Conservation (phyloP, 1,284 basidiomycete genomes). For the Trametes hirsuta region DNA sequence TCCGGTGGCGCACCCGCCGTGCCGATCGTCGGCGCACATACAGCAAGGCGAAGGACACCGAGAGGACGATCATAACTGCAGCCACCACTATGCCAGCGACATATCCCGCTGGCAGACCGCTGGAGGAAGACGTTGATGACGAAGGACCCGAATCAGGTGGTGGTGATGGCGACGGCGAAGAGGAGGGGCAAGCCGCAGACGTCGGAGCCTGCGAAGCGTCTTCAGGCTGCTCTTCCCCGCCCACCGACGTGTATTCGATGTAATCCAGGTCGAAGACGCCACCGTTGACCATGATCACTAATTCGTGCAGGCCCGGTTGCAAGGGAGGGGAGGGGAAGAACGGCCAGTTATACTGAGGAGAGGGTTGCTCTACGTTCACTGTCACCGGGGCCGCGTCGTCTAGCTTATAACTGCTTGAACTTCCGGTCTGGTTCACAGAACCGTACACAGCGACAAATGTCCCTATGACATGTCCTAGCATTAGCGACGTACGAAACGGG, state of each 20-base stretch:
- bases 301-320: conserved; percentile 11
- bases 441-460: conserved; percentile 23
- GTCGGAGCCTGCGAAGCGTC: conserved; percentile 4
- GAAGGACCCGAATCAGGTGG: not conserved
- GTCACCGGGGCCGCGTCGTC: conserved; percentile 11
- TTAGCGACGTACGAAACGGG: not conserved
- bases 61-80: not conserved
- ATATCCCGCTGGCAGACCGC: conserved; percentile 1
- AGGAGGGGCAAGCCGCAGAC: not conserved
- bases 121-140: not conserved
- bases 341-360: conserved; percentile 14
- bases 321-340: conserved; percentile 13
- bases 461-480: not conserved
- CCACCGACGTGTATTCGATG: conserved; percentile 9
- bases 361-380: not conserved
- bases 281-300: conserved; percentile 7
- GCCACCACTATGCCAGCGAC: conserved; percentile 16
- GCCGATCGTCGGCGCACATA: conserved; percentile 13
- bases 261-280: conserved; percentile 22
- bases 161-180: not conserved
- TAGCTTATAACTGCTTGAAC: conserved; percentile 13
- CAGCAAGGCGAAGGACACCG: not conserved
- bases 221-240: conserved; percentile 2
- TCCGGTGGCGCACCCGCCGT: conserved; percentile 15
- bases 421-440: conserved; percentile 1